Conservation (phyloP, 1,284 basidiomycete genomes). For the Golubevia pallescens region DNA sequence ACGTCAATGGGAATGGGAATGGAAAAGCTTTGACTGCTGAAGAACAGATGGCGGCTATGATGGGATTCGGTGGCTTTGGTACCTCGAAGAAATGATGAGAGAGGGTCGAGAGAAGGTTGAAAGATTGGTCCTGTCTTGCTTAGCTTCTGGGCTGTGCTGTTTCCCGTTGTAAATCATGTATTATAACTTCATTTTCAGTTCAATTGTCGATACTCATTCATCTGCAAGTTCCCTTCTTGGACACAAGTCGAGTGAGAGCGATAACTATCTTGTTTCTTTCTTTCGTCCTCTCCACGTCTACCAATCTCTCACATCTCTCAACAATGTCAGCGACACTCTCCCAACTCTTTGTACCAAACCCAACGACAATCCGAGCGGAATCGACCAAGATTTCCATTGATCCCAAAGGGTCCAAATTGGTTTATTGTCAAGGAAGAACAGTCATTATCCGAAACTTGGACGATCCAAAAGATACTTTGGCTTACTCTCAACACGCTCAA, state of each 20-base stretch:
- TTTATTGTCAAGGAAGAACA: conserved; percentile 83
- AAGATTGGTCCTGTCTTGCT: too few relatives aligned
- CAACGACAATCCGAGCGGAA: conserved; percentile 68
- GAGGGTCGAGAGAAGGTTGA: too few relatives aligned
- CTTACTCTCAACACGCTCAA: conserved; percentile 81
- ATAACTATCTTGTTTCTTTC: neutral
- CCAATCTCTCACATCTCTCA: too few relatives aligned
- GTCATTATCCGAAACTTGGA: conserved; percentile 69
- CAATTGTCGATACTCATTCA: neutral
- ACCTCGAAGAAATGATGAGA: conserved; percentile 29
- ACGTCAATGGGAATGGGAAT: neutral
- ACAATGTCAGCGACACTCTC: conserved; percentile 30
- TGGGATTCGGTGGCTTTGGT: conserved; percentile 58
- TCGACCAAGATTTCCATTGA: conserved; percentile 78
- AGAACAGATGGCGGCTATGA: conserved; percentile 39
- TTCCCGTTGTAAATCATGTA: too few relatives aligned
- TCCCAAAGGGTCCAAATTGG: conserved; percentile 80
- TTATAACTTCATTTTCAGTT: neutral
- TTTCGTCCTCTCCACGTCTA: neutral
- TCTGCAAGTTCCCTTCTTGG: neutral
- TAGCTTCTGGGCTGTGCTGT: too few relatives aligned
- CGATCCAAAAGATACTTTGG: conserved; percentile 64
- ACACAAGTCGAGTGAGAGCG: neutral
- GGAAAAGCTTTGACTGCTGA: conserved; percentile 12
- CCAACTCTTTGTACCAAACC: conserved; percentile 29